Evolutionary conservation across 2,329 filamentous ascomycete genomes (phyloP), one percentile per base, ranked within the genome.

Genomic region (Blastomyces percursus): DNA sequence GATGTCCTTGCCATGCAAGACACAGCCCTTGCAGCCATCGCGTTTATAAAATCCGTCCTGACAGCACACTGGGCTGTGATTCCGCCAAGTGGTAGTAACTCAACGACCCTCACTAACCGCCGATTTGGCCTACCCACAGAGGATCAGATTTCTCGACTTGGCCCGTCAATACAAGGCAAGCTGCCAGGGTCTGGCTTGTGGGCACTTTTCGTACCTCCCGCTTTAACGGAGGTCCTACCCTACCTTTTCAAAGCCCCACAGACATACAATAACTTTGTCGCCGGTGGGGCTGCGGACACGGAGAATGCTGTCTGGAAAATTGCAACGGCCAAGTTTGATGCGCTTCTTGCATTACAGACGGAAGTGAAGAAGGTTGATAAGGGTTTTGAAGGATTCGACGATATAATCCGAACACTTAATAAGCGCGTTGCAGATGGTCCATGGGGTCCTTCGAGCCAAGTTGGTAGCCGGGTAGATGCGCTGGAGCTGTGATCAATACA

Each of bases 251-350:
- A 80, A 61, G 82, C 82, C 2, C 79, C 83, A 1, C 79, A 80
- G 38, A 81, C 79, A 0, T 84, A 83, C 64, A 79, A 80, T 14
- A 83, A 83, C 61, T 76, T 85, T n/a, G 82, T 84, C 0, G 82
- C 81, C 16, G 75, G 77, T 46, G 83, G 83, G 11, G 75, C 79
- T 11, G 82, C 81, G 1, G 83, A 85, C 67, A 73, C 79, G 0
- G 81, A 85, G 67, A 82, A 79, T 65, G 78, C 81, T 1, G 82
- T 83, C 2, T 85, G 82, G 72, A 79, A 80, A 64, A 77, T 86
- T 51, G 82, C 82, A 1, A 78, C 76, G 56, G 80, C 81, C 0
- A 85, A 84, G 67, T 83, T 83, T 66, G 83, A 84, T 62, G 80
- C 80, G 2, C 67, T 86, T 57, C 78, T 79, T 19, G 76, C 77